These are phyloP conservation scores for Clonostachys sp. DNA, from an alignment of 2,329 filamentous ascomycete genomes.

Conservation along the genomic window DNA sequence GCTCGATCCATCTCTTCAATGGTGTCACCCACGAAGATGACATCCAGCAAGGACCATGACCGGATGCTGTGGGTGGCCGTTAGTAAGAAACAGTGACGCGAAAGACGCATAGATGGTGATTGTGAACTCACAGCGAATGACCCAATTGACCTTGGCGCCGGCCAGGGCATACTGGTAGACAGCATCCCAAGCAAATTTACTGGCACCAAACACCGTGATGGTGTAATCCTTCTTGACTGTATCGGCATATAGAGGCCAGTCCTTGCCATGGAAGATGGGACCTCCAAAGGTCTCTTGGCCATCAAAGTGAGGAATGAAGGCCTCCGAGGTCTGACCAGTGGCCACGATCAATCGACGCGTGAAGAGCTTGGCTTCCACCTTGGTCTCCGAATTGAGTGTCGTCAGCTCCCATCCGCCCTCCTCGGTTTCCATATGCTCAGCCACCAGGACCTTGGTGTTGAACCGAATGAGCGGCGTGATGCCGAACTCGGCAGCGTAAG, in stretches of 20 bases:
- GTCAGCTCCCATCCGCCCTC: constrained; percentile 10
- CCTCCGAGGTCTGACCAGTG: constrained; percentile 39
- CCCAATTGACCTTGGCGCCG: constrained; percentile 41
- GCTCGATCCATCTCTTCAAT: constrained; percentile 54
- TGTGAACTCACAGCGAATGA: constrained; percentile 32
- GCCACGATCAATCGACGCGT: constrained; percentile 40
- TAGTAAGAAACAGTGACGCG: background rate
- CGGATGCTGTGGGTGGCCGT: constrained; percentile 14
- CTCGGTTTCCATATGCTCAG: constrained; percentile 14
- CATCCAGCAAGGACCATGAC: constrained; percentile 51
- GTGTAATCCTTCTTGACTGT: constrained; percentile 20
- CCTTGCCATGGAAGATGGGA: constrained; percentile 34
- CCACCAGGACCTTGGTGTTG: constrained; percentile 28
- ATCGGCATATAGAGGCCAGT: constrained; percentile 19
- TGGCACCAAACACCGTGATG: constrained; percentile 43
- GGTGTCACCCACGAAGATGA: constrained; percentile 55
- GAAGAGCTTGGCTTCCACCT: constrained; percentile 5
- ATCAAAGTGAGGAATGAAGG: constrained; percentile 30
- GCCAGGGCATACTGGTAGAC: constrained; percentile 46
- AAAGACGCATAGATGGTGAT: background rate
- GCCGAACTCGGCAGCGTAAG: constrained; percentile 31
- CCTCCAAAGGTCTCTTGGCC: constrained; percentile 26
- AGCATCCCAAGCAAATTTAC: constrained; percentile 54
- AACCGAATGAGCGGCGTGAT: constrained; percentile 35
- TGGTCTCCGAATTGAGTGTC: background rate